Base-by-base conservation (phyloP, 2,329 filamentous ascomycete species). In the Sporothrix pseudoabietina region DNA sequence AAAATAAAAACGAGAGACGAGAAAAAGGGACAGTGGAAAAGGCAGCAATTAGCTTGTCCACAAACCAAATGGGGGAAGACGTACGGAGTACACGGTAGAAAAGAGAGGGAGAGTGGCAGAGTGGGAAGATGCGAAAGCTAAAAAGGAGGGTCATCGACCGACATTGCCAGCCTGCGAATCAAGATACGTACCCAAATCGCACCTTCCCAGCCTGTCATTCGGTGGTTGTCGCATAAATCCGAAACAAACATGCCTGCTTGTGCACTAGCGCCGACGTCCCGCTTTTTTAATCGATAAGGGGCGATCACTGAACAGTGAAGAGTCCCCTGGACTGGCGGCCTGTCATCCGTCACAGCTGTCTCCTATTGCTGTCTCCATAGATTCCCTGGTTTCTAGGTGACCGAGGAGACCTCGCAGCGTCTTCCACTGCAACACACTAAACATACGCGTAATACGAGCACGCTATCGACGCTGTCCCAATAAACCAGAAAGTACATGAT, bases 241-340 rank as follows among this genome's bases (percentile, higher is more conserved):
- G 73, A 76, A 74, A 75, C 73, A 69, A 26, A 19, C 44, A 61
- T 10, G 9, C n/a, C 52, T 22, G 32, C 7, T 52, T 72, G 14
- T 12, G 61, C 68, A 35, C 52, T 74, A 72, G 72, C 44, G 44
- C 30, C 14, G 35, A 41, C 70, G 41, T 41, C 49, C 63, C 57
- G 35, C 68, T 71, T 26, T 73, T 61, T 69, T 73, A 75, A 66
- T 75, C 73, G 72, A 76, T 72, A 74, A 61, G 26, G 14, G 41
- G 41, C 44, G 19, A 16, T 49, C 32, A 55, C 35, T 47, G 54
- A 12, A 35, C 32, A 55, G 22, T 47, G 54, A 12, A 35, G 69
- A 30, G n/a, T 14, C 32, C 32, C 12, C 19, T 69, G 30, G 14
- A 26, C 55, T 16, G 30, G 55, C 44, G 44, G 16, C 44, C 14